Evolutionary conservation across 495 filamentous ascomycete species (phyloP), one percentile per base, ranked within the genome.

Genomic region (Parathielavia hyrcaniae): DNA sequence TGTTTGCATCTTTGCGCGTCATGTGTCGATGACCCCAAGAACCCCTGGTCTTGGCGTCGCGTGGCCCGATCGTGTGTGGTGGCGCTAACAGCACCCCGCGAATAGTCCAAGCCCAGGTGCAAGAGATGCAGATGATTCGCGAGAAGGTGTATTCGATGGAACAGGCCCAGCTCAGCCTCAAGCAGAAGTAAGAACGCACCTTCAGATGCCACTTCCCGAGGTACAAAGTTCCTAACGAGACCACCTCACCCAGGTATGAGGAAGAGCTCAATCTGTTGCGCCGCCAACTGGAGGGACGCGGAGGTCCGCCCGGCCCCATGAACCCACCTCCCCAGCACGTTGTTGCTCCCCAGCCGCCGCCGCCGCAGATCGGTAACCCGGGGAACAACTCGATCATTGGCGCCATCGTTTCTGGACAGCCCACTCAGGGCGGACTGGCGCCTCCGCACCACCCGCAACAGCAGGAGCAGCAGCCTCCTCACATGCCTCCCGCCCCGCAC

Each of bases 401-500:
- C 61, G 90, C 89, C 23, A 96, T 98, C 63, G 97, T 98, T 88
- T 81, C 93, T 59, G 92, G 91, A 56, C 86, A 86, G 72, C 87
- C 85, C 67, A 85, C 83, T 65, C 90, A 90, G 77, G 90, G 87
- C n/a, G 84, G 81, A 14, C 88, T 90, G 57, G 86, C 87, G 61
- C 87, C 96, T 67, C 91, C 90, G 54, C 93, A 91, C 66, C 90
- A 89, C 66, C 80, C 82, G 63, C 79, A 83, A 60, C 77, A 77
- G 62, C 75, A 81, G 51, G 75, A 77, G 61, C 74, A 82, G 47
- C 77, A 78, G 59, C 76, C 75, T 23, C 73, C 72, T n/a, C 76
- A 78, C 59, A 82, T 82, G 77, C 78, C 79, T 50, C 84, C 84
- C 64, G 83, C 81, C 26, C 86, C 84, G 48, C 86, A 82, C 60